These are phyloP conservation scores for Narthecium ossifragum DNA, from an alignment of 106 monocot genomes.

Conservation along the genomic window DNA sequence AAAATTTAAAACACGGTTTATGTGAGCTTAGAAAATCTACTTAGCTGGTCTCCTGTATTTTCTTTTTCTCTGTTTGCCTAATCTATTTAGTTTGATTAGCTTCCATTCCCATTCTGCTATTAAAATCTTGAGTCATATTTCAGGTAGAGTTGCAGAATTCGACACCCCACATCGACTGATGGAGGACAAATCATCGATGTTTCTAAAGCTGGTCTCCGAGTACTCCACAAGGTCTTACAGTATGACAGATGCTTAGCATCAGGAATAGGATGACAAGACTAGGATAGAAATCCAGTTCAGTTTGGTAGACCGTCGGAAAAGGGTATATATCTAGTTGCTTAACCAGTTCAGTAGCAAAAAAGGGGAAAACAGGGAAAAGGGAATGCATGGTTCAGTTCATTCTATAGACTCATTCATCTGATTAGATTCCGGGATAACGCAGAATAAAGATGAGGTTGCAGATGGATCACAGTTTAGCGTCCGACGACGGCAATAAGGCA, in stretches of 20 bases:
- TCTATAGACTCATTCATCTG: not conserved
- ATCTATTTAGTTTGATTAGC: not conserved
- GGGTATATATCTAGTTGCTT: not conserved
- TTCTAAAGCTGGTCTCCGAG: slow-evolving; percentile 80
- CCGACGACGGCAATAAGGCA: not conserved
- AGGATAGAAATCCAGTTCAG: not conserved
- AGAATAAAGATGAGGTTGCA: not conserved
- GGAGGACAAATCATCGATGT: slow-evolving; percentile 88
- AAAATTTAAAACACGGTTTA: too few relatives aligned
- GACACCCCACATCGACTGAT: slow-evolving; percentile 61
- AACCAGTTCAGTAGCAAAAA: not conserved
- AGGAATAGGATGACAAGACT: not conserved
- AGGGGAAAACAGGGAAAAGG: too few relatives aligned
- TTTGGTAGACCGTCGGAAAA: not conserved
- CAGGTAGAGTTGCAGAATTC: slow-evolving; percentile 87
- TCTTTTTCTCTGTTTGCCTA: not conserved
- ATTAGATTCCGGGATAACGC: not conserved
- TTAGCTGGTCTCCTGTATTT: too few relatives aligned
- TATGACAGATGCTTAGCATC: slow-evolving; percentile 26
- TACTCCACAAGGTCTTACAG: slow-evolving; percentile 78
- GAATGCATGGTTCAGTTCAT: not conserved
- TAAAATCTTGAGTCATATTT: slow-evolving; percentile 2
- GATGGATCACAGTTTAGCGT: not conserved
- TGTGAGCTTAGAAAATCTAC: too few relatives aligned
- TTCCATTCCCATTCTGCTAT: not conserved